A percentile compares a stretch with the other conserved stretches of the same genome.
These are phyloP conservation scores for Vitis hybrid DNA, from an alignment of 177 flowering plant species.

Conservation along the genomic window DNA sequence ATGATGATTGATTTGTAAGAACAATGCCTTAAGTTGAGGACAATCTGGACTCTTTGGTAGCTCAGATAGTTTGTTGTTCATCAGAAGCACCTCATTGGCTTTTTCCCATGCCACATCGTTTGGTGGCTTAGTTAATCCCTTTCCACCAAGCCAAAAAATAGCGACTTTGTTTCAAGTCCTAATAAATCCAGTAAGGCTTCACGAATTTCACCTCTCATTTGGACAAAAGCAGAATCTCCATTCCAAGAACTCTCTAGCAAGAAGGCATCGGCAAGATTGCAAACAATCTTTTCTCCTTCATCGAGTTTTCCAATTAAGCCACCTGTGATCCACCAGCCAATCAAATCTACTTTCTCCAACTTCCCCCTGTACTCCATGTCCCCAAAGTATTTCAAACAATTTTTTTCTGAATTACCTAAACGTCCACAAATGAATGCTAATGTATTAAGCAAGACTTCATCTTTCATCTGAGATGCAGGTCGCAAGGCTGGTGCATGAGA, in stretches of 20 bases:
- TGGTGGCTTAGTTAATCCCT: slow-evolving; percentile 4
- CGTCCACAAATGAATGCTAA: neutral
- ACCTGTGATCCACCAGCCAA: neutral
- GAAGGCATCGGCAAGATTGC: no score
- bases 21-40: neutral
- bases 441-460: neutral
- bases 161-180: neutral
- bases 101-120: neutral
- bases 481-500: neutral
- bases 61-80: neutral
- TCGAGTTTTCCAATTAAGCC: no score
- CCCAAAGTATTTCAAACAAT: neutral
- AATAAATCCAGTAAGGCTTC: neutral
- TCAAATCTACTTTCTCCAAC: neutral
- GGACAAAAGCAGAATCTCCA: no score
- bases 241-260: no score
- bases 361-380: neutral
- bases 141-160: neutral
- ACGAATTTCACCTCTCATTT: neutral
- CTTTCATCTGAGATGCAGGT: neutral
- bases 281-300: no score
- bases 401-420: neutral
- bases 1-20: neutral
- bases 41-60: slow-evolving; percentile 1
- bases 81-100: neutral